Evolutionary conservation across 169 alveolate genomes (phyloP), one percentile per base, ranked within the genome.

Genomic region (Cryptosporidium parvum): DNA sequence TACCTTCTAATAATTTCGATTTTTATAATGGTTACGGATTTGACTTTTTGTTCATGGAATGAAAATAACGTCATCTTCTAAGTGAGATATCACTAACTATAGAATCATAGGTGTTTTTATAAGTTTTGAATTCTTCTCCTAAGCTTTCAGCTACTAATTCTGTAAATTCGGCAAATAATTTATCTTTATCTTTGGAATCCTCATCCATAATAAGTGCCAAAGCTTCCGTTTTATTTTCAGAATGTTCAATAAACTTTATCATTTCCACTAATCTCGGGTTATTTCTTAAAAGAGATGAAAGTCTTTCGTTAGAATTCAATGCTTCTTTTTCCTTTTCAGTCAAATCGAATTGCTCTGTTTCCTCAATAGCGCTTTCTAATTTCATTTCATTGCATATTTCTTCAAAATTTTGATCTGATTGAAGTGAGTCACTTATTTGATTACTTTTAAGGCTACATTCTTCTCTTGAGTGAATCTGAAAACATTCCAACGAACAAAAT

Each of bases 291-390:
- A 69, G 56, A 44, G 3, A 18, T 10, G 23, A 26, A 2, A 69
- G 18, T 18, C 23, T 44, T 44, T 42, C n/a, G 18, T 69, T 69
- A 69, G 35, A 8, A 26, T 31, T 21, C n/a, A 69, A 18, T 44
- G 44, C 21, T 69, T 37, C 26, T 18, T 44, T 69, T 26, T 69
- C 84, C 42, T 69, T 48, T 48, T 39, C 84, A 37, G 84, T 69
- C n/a, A 69, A 69, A 21, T 69, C 84, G 21, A 39, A 18, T 39
- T 18, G 26, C 5, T 69, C 84, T n/a, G 37, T 21, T 67, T 67
- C 52, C 16, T 67, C 73, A 37, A 61, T 5, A n/a, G 16, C 7
- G 14, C 31, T 67, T 67, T 67, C 52, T 16, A 21, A 9, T 37
- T 26, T 26, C 7, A 18, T 67, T 21, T 67, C 26, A 6, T 37